A percentile compares a stretch with the other conserved stretches of the same genome.
phyloP scores from a whole-genome alignment of 148 eudicot genomes.

The Oxyria digyna region DNA sequence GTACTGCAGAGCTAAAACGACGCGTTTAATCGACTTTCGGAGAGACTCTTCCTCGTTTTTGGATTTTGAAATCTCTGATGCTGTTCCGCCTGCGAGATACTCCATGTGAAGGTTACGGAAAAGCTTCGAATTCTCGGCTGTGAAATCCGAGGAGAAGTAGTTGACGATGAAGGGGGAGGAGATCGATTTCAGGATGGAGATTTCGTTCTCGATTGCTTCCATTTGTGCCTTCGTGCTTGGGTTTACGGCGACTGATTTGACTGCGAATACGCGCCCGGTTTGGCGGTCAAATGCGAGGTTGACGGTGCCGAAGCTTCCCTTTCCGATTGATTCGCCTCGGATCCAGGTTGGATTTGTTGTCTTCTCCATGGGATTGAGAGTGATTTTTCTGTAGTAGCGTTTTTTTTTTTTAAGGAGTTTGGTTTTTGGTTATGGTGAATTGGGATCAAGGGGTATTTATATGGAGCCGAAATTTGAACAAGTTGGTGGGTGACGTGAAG shows the following conservation, averaged over 20 bases:
- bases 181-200: constrained; percentile 28
- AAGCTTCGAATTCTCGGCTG: neutral
- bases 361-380: neutral
- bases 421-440: neutral
- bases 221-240: constrained; percentile 13
- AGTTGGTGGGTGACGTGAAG: neutral
- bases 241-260: constrained; percentile 36
- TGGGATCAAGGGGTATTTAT: neutral
- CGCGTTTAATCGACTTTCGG: constrained; percentile 35
- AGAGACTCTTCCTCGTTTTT: constrained; percentile 22
- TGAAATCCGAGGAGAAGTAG: constrained; percentile 35
- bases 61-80: neutral
- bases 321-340: constrained; percentile 43
- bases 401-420: neutral
- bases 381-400: neutral
- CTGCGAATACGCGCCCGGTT: constrained; percentile 42
- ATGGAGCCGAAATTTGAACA: neutral
- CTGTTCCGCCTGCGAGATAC: constrained; percentile 53
- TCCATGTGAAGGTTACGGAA: constrained; percentile 48
- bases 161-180: constrained; percentile 47
- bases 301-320: constrained; percentile 59
- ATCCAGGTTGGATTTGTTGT: constrained; percentile 22
- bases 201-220: constrained; percentile 52
- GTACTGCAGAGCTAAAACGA: constrained; percentile 33
- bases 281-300: constrained; percentile 23